These are phyloP conservation scores for Fusarium nygamai DNA, from an alignment of 2,329 filamentous ascomycete species.

Conservation along the genomic window DNA sequence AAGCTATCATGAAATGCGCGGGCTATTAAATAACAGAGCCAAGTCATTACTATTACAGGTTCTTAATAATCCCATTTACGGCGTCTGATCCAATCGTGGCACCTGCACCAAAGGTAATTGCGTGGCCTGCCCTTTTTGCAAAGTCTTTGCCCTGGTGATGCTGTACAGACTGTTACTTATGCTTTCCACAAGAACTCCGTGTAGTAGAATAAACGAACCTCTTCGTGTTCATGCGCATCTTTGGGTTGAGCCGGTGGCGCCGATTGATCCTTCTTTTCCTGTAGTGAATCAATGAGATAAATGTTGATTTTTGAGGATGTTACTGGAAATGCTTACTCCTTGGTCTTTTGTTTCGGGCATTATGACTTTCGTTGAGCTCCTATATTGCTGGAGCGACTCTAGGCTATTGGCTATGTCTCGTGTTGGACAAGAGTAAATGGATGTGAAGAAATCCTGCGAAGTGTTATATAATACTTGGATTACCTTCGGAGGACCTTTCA, in stretches of 20 bases:
- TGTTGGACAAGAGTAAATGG: accelerated
- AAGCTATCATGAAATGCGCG: accelerated
- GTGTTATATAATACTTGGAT: accelerated
- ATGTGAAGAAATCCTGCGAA: neutral
- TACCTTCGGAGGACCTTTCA: accelerated
- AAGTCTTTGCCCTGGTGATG: neutral
- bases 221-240: neutral
- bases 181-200: accelerated
- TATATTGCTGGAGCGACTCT: accelerated
- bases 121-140: neutral
- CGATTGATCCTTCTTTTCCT: neutral
- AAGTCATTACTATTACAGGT: neutral
- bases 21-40: accelerated
- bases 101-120: neutral
- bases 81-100: neutral
- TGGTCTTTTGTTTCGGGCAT: neutral
- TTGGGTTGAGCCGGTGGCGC: neutral
- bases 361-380: accelerated
- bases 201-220: neutral
- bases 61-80: neutral
- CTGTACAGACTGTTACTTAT: neutral
- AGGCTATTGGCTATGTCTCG: accelerated
- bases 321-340: neutral
- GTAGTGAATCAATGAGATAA: accelerated
- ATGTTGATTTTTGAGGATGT: accelerated